Conservation (phyloP, 148 eudicot species). For the Persicaria maculosa region DNA sequence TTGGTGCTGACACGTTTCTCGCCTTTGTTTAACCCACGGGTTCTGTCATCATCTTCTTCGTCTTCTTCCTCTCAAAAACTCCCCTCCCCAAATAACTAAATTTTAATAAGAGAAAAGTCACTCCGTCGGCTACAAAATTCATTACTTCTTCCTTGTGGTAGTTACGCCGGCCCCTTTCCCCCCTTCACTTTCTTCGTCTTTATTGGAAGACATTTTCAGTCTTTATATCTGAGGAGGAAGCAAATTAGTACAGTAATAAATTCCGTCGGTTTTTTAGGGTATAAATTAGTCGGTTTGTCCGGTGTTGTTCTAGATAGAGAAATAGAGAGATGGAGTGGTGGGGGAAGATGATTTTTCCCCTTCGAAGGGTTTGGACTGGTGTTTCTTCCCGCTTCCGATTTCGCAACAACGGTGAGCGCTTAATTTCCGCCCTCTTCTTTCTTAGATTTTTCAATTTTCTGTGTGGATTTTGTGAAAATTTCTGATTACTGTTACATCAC, state of each 20-base stretch:
- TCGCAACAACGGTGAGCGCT: conserved; percentile 24
- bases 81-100: neutral
- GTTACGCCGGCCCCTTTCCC: neutral
- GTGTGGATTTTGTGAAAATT: too few relatives aligned
- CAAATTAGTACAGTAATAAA: too few relatives aligned
- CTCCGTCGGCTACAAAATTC: neutral
- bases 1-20: neutral
- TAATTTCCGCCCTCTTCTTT: neutral
- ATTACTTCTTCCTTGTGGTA: too few relatives aligned
- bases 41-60: neutral
- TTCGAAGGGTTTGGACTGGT: conserved; percentile 20
- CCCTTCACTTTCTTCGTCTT: neutral
- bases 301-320: neutral
- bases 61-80: conserved; percentile 4
- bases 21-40: neutral
- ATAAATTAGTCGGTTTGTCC: neutral
- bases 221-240: too few relatives aligned
- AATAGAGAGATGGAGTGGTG: conserved; percentile 22
- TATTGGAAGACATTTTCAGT: too few relatives aligned
- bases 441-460: neutral
- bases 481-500: neutral
- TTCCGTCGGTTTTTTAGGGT: neutral
- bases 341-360: conserved; percentile 18
- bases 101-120: neutral
- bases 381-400: conserved; percentile 22